These are phyloP conservation scores for Aspergillus olivimuriae DNA, from an alignment of 495 filamentous ascomycete genomes.

Conservation along the genomic window DNA sequence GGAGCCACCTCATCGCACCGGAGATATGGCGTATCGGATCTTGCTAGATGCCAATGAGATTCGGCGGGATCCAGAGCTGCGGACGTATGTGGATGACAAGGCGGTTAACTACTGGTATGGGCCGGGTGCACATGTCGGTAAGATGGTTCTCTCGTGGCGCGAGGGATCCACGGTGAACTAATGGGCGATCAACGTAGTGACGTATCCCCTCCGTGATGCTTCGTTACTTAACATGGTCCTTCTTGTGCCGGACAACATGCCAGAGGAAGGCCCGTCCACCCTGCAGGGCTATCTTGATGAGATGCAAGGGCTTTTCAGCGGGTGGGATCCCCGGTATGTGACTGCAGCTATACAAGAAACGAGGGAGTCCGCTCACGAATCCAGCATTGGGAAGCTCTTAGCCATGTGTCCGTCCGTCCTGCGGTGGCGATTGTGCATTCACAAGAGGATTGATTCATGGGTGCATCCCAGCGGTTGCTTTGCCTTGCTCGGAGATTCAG, in stretches of 20 bases:
- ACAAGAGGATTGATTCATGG: conserved; percentile 46
- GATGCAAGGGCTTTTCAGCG: conserved; percentile 54
- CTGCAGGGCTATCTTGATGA: conserved; percentile 53
- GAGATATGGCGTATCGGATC: conserved; percentile 63
- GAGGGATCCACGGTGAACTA: background rate
- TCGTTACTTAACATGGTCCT: conserved; percentile 60
- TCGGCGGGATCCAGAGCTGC: conserved; percentile 40
- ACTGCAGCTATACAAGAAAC: too few relatives aligned
- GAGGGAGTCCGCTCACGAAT: too few relatives aligned
- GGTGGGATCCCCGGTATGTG: conserved; percentile 48
- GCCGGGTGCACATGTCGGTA: conserved; percentile 48
- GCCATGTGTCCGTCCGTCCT: conserved; percentile 41
- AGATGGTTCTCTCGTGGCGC: conserved; percentile 4
- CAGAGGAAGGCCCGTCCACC: conserved; percentile 35
- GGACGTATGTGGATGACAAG: conserved; percentile 41
- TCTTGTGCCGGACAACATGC: conserved; percentile 62
- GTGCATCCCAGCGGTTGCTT: conserved; percentile 42
- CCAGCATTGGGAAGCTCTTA: conserved; percentile 25
- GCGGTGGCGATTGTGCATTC: conserved; percentile 59
- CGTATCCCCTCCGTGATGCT: conserved; percentile 52
- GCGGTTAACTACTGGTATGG: conserved; percentile 67
- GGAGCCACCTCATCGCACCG: conserved; percentile 46
- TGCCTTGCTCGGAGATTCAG: conserved; percentile 55
- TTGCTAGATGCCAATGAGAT: conserved; percentile 41
- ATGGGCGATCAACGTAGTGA: conserved; percentile 29